Evolutionary conservation across 345 rosid species (phyloP).

Genomic region (Rhizophora apiculata): DNA sequence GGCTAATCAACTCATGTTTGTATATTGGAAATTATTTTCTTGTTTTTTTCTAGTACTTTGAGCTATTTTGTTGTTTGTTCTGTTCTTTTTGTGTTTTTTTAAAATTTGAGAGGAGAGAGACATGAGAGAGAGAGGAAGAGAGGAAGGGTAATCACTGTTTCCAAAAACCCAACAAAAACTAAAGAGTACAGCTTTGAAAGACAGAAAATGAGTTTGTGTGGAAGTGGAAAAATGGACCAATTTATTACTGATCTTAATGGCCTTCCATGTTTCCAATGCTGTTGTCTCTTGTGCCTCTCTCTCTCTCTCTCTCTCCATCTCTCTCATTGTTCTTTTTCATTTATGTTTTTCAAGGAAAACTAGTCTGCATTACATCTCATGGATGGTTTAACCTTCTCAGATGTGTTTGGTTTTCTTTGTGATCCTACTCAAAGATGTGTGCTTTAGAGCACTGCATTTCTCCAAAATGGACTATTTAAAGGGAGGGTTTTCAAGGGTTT

Average conservation of each 20-base stretch:
- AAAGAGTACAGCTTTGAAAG: background rate
- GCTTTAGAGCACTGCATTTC: background rate
- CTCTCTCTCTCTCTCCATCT: background rate
- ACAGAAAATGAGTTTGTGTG: background rate
- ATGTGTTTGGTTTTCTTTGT: background rate
- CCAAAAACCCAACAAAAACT: background rate
- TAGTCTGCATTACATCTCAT: background rate
- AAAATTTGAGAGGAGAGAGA: background rate
- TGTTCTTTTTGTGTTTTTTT: background rate
- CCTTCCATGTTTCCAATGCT: constrained; percentile 17
- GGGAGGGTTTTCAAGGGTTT: background rate
- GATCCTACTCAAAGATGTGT: background rate
- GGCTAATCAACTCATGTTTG: no score
- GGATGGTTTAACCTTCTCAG: background rate
- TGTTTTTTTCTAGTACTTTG: background rate
- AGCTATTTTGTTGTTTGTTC: background rate
- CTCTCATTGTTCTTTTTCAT: background rate
- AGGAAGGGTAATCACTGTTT: background rate
- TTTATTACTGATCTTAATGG: constrained; percentile 10
- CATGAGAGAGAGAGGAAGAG: no score
- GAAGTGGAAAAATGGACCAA: constrained; percentile 1
- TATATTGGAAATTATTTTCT: background rate
- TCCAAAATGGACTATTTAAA: background rate
- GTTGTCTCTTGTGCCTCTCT: background rate
- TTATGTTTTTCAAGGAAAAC: background rate